phyloP scores from a whole-genome alignment of 768 basidiomycete species.

The Calocybe cyanea region DNA sequence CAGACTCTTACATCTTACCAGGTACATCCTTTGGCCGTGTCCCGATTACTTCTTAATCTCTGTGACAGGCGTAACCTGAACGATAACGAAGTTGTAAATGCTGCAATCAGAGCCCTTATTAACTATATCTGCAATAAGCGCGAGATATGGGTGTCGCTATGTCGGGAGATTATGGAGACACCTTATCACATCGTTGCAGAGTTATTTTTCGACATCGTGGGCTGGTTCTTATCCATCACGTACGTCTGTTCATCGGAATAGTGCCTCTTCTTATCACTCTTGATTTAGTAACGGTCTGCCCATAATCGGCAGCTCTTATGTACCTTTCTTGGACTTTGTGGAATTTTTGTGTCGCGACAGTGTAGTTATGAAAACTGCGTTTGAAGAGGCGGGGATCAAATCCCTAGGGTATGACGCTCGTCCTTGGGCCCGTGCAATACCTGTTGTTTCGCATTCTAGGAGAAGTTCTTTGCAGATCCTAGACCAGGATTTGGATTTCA shows the following conservation, averaged over 20 bases:
- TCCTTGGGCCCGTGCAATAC: not conserved
- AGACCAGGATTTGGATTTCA: not conserved
- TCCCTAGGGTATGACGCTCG: not conserved
- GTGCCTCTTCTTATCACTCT: not conserved
- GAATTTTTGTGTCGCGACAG: not conserved
- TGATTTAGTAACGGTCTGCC: not conserved
- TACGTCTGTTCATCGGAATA: not conserved
- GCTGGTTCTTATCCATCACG: not conserved
- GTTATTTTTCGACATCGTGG: conserved; percentile 1
- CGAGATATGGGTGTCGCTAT: not conserved
- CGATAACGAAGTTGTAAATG: not conserved
- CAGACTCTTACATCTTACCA: not conserved
- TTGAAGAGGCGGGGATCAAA: conserved; percentile 2
- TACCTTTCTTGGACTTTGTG: not conserved
- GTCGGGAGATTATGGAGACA: not conserved
- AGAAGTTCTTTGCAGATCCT: conserved; percentile 1
- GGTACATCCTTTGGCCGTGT: not conserved
- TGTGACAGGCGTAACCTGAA: not conserved
- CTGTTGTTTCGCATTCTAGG: not conserved
- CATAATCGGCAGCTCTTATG: not conserved
- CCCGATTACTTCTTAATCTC: not conserved
- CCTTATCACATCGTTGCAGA: not conserved
- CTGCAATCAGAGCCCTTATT: not conserved
- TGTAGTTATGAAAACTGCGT: conserved; percentile 1
- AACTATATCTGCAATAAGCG: not conserved